Evolutionary conservation across 192 early-diverging fungal species (phyloP), one percentile per base, ranked within the genome.

Genomic region (Thoreauomyces humboldtii): DNA sequence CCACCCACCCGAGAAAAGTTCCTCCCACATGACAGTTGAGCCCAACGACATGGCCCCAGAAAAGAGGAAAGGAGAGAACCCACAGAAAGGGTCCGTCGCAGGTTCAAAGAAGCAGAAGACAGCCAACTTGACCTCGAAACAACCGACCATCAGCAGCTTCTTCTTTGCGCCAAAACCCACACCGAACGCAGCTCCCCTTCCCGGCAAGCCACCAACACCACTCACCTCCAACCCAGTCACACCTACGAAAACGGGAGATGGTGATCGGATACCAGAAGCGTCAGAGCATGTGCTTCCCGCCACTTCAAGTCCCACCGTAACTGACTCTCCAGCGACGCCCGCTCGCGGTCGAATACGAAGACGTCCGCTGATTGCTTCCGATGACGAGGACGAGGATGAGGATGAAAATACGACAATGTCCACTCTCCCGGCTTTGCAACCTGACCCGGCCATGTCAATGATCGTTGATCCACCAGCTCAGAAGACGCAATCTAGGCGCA

Each of bases 121-220:
- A 7, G 12, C 14, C 41, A 27, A 11, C 37, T 24, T 15, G 7
- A 29, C 50, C 27, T 27, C 5, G 6, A 15, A 60, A 28, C 65
- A 67, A 32, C 65, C 27, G 4, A 67, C 65, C n/a, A 67, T 67
- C 37, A 60, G 56, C 46, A 59, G 56, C 1, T 67, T 67, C 57
- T 67, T 67, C n/a, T n/a, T n/a, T 52, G 36, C 56, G 12, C 55
- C 45, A 22, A 67, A 67, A 35, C 31, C 65, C 6, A 38, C 41
- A 63, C 17, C 17, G 32, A 0, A 52, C 0, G 11, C 7, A 47
- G 35, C 35, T 2, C 14, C 44, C 5, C 44, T 46, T 14, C 44
- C 44, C 25, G 14, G n/a, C 3, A 46, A 17, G 2, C 44, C 44
- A n/a, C 14, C 2, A 3, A 3, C 44, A 24, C 12, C 44, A 46